Evolutionary conservation across 108 stramenopile genomes (phyloP).

Genomic region (Skeletonema tropicum): DNA sequence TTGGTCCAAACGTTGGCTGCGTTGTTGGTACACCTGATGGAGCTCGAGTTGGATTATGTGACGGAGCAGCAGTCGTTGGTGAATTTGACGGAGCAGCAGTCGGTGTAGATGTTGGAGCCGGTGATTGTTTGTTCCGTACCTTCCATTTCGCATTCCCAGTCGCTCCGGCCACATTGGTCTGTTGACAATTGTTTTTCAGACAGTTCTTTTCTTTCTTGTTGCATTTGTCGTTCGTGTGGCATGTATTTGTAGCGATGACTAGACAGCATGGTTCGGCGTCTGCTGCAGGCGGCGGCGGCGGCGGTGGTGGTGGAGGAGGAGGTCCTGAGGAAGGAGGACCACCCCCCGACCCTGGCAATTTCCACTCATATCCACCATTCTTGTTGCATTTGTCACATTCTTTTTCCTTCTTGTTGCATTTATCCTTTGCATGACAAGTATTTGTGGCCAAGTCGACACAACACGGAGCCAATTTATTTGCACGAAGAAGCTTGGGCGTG

Average conservation of each 20-base stretch:
- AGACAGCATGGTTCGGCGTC: neutral
- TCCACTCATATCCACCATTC: neutral
- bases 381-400: neutral
- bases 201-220: neutral
- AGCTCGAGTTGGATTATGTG: too few species aligned
- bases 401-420: conserved; percentile 1
- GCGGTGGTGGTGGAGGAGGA: neutral
- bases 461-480: neutral
- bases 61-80: neutral
- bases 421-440: neutral
- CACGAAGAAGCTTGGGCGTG: too few species aligned
- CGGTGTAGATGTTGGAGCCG: neutral
- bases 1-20: neutral
- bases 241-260: neutral
- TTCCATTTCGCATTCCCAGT: neutral
- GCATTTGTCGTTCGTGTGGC: neutral
- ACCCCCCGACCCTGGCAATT: neutral
- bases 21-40: too few species aligned
- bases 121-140: neutral
- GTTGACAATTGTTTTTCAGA: too few species aligned
- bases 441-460: neutral
- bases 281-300: neutral
- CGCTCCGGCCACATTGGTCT: neutral
- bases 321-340: too few species aligned
- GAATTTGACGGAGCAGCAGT: neutral